Evolutionary conservation across 2,329 filamentous ascomycete species (phyloP).

Genomic region (Fusarium nygamai): DNA sequence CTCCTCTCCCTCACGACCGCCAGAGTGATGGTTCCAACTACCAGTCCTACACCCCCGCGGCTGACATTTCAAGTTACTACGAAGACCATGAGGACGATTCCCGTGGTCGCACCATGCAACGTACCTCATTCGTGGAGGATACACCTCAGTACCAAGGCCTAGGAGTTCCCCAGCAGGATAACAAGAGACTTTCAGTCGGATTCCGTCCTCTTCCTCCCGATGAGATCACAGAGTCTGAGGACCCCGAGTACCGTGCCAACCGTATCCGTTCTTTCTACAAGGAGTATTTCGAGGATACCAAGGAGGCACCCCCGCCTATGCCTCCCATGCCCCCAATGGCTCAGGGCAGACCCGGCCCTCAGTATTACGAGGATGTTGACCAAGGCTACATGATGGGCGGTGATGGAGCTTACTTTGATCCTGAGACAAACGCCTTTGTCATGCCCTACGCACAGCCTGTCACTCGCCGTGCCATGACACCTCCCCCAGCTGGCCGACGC

Average conservation of each 20-base stretch:
- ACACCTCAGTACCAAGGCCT: slow-evolving; percentile 52
- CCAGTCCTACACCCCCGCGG: slow-evolving; percentile 41
- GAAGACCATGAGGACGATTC: slow-evolving; percentile 46
- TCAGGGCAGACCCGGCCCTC: slow-evolving; percentile 40
- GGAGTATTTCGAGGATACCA: slow-evolving; percentile 95
- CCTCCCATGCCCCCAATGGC: slow-evolving; percentile 47
- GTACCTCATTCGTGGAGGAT: slow-evolving; percentile 39
- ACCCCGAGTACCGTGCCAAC: slow-evolving; percentile 93
- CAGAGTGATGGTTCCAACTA: slow-evolving; percentile 35
- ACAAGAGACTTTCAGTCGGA: slow-evolving; percentile 72
- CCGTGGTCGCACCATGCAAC: slow-evolving; percentile 51
- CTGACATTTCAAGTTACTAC: slow-evolving; percentile 47
- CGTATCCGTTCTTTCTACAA: slow-evolving; percentile 99
- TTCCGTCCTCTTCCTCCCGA: slow-evolving; percentile 89
- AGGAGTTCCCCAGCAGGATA: slow-evolving; percentile 64
- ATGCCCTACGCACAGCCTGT: slow-evolving; percentile 88
- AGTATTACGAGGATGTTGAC: slow-evolving; percentile 82
- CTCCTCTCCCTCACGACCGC: slow-evolving; percentile 34
- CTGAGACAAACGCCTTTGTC: slow-evolving; percentile 75
- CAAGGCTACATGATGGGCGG: slow-evolving; percentile 75
- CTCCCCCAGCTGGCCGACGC: slow-evolving; percentile 73
- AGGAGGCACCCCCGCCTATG: slow-evolving; percentile 57
- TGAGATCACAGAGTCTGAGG: slow-evolving; percentile 81
- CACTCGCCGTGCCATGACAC: slow-evolving; percentile 92
- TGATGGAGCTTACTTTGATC: slow-evolving; percentile 71